Percentiles rank a stretch among this genome's conserved stretches.
Evolutionary conservation across 257 asterid species (phyloP).

Genomic region (Lavandula angustifolia): DNA sequence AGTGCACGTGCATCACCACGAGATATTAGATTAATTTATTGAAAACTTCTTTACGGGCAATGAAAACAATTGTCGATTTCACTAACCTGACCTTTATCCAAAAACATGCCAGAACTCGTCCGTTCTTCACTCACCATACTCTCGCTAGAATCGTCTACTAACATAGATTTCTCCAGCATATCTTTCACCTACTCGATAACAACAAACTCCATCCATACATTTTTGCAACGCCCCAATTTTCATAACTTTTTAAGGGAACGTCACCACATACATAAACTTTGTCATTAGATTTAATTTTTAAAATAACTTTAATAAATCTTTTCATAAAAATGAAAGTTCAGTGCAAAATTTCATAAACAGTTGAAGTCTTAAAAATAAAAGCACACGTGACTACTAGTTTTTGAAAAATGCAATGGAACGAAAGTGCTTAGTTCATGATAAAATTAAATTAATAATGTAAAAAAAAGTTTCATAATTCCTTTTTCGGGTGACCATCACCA

Average conservation of each 20-base stretch:
- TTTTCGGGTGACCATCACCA: too few relatives aligned
- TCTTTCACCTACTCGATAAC: slow-evolving; percentile 63
- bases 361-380: slow-evolving; percentile 18
- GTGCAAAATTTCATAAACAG: too few relatives aligned
- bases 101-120: slow-evolving; percentile 93
- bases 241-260: too few relatives aligned
- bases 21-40: slow-evolving; percentile 7
- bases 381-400: neutral
- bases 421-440: too few relatives aligned
- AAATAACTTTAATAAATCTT: too few relatives aligned
- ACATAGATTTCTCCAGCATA: slow-evolving; percentile 92
- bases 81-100: slow-evolving; percentile 66
- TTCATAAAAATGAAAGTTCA: too few relatives aligned
- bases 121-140: slow-evolving; percentile 84
- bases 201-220: slow-evolving; percentile 28
- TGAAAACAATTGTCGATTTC: slow-evolving; percentile 15
- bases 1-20: neutral
- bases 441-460: too few relatives aligned
- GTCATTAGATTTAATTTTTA: too few relatives aligned
- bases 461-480: too few relatives aligned
- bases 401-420: neutral
- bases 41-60: neutral
- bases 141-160: slow-evolving; percentile 88
- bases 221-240: too few relatives aligned
- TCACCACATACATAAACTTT: too few relatives aligned